Evolutionary conservation across 2,329 filamentous ascomycete genomes (phyloP).

Genomic region (Davidsoniella australis): DNA sequence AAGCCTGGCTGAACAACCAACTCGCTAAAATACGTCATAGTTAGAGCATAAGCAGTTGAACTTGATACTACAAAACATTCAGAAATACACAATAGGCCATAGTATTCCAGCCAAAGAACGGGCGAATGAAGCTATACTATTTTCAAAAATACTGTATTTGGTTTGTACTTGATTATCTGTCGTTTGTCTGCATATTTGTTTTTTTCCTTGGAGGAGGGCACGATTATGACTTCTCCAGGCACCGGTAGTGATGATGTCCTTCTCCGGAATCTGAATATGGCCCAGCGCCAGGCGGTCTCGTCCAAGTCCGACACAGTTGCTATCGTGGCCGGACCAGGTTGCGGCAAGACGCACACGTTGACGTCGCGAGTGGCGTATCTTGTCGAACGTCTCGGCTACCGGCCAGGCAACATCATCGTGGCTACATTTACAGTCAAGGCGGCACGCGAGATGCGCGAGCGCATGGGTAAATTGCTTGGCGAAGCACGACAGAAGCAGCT

Average conservation of each 20-base stretch:
- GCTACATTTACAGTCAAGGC: slow-evolving; percentile 97
- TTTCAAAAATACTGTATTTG: too few relatives aligned
- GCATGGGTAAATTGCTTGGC: slow-evolving; percentile 68
- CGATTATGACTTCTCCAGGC: too few relatives aligned
- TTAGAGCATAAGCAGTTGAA: too few relatives aligned
- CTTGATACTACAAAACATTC: too few relatives aligned
- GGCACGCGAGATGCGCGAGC: slow-evolving; percentile 78
- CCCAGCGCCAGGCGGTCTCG: slow-evolving; percentile 38
- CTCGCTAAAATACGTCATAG: too few relatives aligned
- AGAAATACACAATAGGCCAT: too few relatives aligned
- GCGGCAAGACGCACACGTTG: slow-evolving; percentile 88
- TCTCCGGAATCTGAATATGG: slow-evolving; percentile 34
- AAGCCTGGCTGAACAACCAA: too few relatives aligned
- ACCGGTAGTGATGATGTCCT: slow-evolving; percentile 19
- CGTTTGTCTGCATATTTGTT: too few relatives aligned
- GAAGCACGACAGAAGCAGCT: slow-evolving; percentile 57
- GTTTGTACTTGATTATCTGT: too few relatives aligned
- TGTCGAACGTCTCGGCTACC: slow-evolving; percentile 51
- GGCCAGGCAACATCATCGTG: slow-evolving; percentile 78
- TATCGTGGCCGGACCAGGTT: slow-evolving; percentile 50
- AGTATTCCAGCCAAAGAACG: too few relatives aligned
- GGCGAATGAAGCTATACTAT: too few relatives aligned
- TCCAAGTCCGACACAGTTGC: slow-evolving; percentile 39
- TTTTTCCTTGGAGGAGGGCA: too few relatives aligned
- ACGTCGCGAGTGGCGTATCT: slow-evolving; percentile 86